Percentiles rank a stretch among this genome's conserved stretches.
phyloP scores from a whole-genome alignment of 441 rosid genomes.

The Croton setiger region DNA sequence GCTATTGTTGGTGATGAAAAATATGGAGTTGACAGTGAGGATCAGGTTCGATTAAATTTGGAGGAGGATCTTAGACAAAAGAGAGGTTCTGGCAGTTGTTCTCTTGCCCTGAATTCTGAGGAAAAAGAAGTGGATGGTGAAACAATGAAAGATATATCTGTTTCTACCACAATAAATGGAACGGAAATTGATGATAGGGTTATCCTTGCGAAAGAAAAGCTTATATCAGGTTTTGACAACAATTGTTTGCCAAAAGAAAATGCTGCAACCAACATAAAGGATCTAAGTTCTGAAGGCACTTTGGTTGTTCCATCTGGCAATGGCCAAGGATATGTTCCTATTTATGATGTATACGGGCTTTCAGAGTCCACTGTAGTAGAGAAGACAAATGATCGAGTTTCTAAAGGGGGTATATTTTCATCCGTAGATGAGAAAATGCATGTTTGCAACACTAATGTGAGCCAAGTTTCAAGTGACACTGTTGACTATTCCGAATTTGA shows the following conservation, averaged over 20 bases:
- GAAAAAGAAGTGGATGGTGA: slow-evolving; percentile 20
- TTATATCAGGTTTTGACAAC: slow-evolving; percentile 20
- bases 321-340: slow-evolving; percentile 22
- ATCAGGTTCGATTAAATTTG: slow-evolving; percentile 17
- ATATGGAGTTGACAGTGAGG: slow-evolving; percentile 4
- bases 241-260: slow-evolving; percentile 17
- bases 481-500: slow-evolving; percentile 20
- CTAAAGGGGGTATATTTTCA: slow-evolving; percentile 17
- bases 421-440: slow-evolving; percentile 15
- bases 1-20: slow-evolving; percentile 10
- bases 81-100: slow-evolving; percentile 16
- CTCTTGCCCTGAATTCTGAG: slow-evolving; percentile 19
- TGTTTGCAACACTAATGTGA: slow-evolving; percentile 22
- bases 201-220: slow-evolving; percentile 22
- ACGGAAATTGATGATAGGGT: slow-evolving; percentile 23
- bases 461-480: slow-evolving; percentile 12
- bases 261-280: slow-evolving; percentile 18
- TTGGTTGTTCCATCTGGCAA: slow-evolving; percentile 17
- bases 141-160: slow-evolving; percentile 25
- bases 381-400: slow-evolving; percentile 20
- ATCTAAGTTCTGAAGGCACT: slow-evolving; percentile 23
- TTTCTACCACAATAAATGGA: slow-evolving; percentile 24
- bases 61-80: slow-evolving; percentile 22
- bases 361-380: slow-evolving; percentile 21
- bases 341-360: slow-evolving; percentile 20